Evolutionary conservation across 1,284 basidiomycete species (phyloP).

Genomic region (Pascua guehoae): DNA sequence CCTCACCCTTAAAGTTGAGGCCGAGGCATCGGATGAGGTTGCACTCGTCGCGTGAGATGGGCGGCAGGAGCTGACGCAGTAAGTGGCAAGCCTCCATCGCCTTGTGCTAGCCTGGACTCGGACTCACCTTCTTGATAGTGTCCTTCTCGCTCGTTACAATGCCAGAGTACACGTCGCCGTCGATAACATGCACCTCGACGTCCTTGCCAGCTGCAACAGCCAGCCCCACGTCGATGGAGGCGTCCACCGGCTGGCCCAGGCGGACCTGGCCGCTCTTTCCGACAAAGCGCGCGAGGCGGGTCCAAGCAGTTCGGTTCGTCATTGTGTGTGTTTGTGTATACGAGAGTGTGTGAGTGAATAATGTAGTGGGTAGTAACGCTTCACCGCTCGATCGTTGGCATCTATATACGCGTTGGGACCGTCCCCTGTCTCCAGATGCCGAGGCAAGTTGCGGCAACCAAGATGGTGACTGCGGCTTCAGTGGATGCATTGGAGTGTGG

Average conservation of each 20-base stretch:
- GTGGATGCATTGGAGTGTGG: too few species aligned
- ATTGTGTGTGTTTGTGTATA: slow-evolving; percentile 1
- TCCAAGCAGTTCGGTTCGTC: slow-evolving; percentile 10
- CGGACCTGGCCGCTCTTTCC: slow-evolving; percentile 10
- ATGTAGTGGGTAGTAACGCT: too few species aligned
- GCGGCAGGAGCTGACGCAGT: slow-evolving; percentile 15
- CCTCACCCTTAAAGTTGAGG: slow-evolving; percentile 37
- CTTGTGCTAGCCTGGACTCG: too few species aligned
- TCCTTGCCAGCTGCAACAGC: slow-evolving; percentile 24
- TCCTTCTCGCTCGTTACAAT: slow-evolving; percentile 4
- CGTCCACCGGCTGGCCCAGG: slow-evolving; percentile 42
- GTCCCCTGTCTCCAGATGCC: too few species aligned
- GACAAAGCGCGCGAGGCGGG: slow-evolving; percentile 39
- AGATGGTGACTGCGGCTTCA: too few species aligned
- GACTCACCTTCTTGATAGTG: slow-evolving; percentile 1
- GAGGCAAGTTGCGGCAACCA: too few species aligned
- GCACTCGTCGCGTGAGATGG: slow-evolving; percentile 32
- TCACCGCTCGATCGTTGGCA: too few species aligned
- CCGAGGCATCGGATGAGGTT: slow-evolving; percentile 45
- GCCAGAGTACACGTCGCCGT: slow-evolving; percentile 14
- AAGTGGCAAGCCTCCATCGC: not conserved
- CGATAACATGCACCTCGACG: slow-evolving; percentile 17
- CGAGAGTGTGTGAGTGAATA: not conserved
- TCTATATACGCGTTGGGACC: not conserved
- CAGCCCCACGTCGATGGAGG: slow-evolving; percentile 45